phyloP scores from a whole-genome alignment of 805 yeast genomes.

The Blastobotrys chiropterorum region DNA sequence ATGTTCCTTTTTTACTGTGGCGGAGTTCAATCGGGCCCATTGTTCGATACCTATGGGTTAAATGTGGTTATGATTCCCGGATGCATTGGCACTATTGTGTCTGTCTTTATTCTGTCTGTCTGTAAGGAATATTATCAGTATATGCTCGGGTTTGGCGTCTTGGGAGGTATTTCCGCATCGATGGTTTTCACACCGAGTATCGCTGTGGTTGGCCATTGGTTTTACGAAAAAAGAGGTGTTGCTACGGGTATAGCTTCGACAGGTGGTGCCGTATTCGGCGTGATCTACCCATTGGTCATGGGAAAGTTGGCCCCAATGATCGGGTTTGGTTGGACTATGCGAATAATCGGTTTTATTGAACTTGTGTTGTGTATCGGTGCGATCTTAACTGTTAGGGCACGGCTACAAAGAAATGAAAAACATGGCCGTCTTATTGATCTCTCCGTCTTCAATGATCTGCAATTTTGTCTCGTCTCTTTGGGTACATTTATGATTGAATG shows the following conservation, averaged over 20 bases:
- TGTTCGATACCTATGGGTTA: conserved; percentile 56
- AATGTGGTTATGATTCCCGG: conserved; percentile 41
- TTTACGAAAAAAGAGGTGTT: conserved; percentile 47
- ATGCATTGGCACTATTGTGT: conserved; percentile 38
- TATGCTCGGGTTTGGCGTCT: conserved; percentile 47
- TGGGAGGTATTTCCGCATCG: conserved; percentile 42
- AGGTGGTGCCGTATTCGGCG: conserved; percentile 66
- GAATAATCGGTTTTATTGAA: conserved; percentile 39
- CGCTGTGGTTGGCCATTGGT: conserved; percentile 59
- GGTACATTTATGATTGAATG: conserved; percentile 40
- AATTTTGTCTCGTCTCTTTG: conserved; percentile 24
- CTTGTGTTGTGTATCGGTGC: conserved; percentile 27
- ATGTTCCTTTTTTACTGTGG: conserved; percentile 35
- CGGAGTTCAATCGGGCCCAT: conserved; percentile 44
- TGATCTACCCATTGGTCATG: conserved; percentile 51
- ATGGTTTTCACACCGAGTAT: conserved; percentile 47
- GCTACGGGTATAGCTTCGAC: conserved; percentile 58
- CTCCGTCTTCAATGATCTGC: conserved; percentile 24
- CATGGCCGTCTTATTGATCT: conserved; percentile 26
- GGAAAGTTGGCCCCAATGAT: conserved; percentile 38
- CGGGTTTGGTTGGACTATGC: conserved; percentile 59
- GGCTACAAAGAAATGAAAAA: conserved; percentile 28
- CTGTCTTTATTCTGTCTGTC: conserved; percentile 47
- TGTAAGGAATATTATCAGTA: conserved; percentile 52
- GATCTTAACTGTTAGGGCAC: conserved; percentile 33